These are phyloP conservation scores for Rhodamnia rubescens DNA, from an alignment of 345 rosid genomes.

Conservation along the genomic window DNA sequence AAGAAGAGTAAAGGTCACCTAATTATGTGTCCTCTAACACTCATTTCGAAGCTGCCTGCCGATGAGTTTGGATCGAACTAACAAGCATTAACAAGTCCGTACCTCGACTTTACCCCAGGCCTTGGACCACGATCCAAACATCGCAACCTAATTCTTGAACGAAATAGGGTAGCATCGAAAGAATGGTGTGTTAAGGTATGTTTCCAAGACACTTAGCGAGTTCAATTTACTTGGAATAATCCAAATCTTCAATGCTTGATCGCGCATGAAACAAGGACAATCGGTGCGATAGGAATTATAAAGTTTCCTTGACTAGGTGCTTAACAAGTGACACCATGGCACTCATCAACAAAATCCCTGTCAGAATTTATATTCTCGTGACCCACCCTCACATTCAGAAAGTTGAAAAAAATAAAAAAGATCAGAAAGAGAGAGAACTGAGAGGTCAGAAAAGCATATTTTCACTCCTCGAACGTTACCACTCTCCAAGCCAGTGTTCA, in stretches of 20 bases:
- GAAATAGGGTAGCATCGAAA: not conserved
- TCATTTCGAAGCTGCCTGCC: not conserved
- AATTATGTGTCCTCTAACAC: not conserved
- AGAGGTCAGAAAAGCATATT: not conserved
- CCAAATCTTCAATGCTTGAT: not conserved
- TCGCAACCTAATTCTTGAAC: not conserved
- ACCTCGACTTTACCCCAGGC: not conserved
- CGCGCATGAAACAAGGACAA: not conserved
- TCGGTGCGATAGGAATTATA: not conserved
- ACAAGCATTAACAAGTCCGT: not conserved
- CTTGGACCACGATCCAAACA: not conserved
- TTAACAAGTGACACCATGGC: not conserved
- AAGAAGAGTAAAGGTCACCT: not conserved
- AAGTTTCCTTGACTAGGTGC: not conserved
- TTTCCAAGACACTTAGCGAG: not conserved
- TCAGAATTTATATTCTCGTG: not conserved
- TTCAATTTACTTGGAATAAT: not conserved
- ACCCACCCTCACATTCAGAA: not conserved
- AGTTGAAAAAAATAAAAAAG: not conserved
- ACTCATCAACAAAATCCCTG: not conserved
- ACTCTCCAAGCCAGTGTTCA: not conserved
- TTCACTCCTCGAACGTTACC: not conserved
- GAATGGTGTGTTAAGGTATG: not conserved
- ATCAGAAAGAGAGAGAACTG: not conserved
- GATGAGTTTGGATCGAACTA: too few relatives aligned